Evolutionary conservation across 176 grass and related monocot species (phyloP).

Genomic region (Coix lacrymajobi): DNA sequence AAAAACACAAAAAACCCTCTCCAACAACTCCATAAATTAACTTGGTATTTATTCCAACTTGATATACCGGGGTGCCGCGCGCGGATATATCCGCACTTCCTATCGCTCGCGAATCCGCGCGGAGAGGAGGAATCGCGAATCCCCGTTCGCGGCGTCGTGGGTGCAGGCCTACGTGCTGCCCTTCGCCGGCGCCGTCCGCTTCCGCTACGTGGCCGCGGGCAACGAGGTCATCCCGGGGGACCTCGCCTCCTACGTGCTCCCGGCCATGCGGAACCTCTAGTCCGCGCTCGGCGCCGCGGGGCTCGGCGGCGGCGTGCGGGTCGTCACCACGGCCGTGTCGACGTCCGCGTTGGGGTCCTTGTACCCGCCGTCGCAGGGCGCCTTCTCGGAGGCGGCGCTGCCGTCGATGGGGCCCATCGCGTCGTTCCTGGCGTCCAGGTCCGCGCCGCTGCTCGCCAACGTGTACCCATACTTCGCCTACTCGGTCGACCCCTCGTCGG

Average conservation of each 20-base stretch:
- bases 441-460: slow-evolving; percentile 59
- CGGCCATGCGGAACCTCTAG: slow-evolving; percentile 70
- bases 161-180: slow-evolving; percentile 70
- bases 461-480: slow-evolving; percentile 85
- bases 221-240: slow-evolving; percentile 78
- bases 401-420: slow-evolving; percentile 36
- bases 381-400: slow-evolving; percentile 45
- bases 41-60: too few species aligned
- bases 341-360: slow-evolving; percentile 47
- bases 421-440: slow-evolving; percentile 44
- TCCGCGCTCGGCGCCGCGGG: slow-evolving; percentile 40
- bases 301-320: slow-evolving; percentile 39
- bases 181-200: slow-evolving; percentile 56
- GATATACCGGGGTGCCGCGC: too few species aligned
- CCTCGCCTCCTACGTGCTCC: slow-evolving; percentile 46
- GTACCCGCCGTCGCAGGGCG: slow-evolving; percentile 62
- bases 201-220: slow-evolving; percentile 72
- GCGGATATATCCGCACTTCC: too few species aligned
- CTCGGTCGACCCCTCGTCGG: slow-evolving; percentile 31
- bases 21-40: too few species aligned
- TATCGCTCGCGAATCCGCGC: too few species aligned
- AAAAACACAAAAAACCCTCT: too few species aligned
- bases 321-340: slow-evolving; percentile 69
- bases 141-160: slow-evolving; percentile 58
- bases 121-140: too few species aligned